Conservation (phyloP, 331 rosid species). For the Malus hybrid region DNA sequence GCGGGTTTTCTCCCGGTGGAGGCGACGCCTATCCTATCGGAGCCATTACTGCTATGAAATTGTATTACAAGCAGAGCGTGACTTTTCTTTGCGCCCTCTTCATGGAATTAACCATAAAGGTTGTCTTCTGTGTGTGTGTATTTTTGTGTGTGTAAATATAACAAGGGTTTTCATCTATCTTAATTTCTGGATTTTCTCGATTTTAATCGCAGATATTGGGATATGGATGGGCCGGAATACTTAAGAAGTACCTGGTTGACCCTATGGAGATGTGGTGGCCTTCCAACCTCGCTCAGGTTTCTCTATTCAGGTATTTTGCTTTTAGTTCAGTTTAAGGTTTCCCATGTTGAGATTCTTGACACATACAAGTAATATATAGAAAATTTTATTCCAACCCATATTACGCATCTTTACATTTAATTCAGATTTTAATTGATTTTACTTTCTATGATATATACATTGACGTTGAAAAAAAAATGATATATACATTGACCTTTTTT, state of each 20-base stretch:
- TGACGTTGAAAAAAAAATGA: too few relatives aligned
- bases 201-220: conserved; percentile 44
- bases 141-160: too few relatives aligned
- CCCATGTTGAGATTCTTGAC: neutral
- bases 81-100: conserved; percentile 63
- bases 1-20: conserved; percentile 79
- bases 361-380: too few relatives aligned
- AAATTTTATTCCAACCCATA: too few relatives aligned
- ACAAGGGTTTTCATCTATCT: neutral
- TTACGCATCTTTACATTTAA: too few relatives aligned
- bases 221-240: conserved; percentile 99
- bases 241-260: conserved; percentile 82
- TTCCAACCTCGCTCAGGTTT: conserved; percentile 93
- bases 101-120: conserved; percentile 82
- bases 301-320: conserved; percentile 72
- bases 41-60: conserved; percentile 81
- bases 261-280: conserved; percentile 99
- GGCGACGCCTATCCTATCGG: conserved; percentile 97
- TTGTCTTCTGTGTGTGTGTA: neutral
- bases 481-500: too few relatives aligned
- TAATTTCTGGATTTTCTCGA: neutral
- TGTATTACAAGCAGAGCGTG: conserved; percentile 67
- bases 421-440: too few relatives aligned
- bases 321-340: neutral
- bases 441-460: too few relatives aligned